Conservation (phyloP, 108 stramenopile genomes). For the Skeletonema grethae region DNA sequence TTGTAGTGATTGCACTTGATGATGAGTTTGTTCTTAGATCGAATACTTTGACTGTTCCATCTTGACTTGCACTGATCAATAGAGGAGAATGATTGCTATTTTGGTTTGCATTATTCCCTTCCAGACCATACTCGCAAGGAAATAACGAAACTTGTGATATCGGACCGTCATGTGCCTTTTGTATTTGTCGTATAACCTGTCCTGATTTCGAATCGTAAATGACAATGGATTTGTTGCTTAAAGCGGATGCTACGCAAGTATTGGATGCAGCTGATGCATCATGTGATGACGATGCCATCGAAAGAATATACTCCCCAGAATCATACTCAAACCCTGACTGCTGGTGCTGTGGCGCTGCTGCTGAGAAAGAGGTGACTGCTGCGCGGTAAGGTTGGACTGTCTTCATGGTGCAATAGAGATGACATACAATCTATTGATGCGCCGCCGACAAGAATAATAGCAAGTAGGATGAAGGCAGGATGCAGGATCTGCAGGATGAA, state of each 20-base stretch:
- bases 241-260: slow-evolving; percentile 31
- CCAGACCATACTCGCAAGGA: slow-evolving; percentile 16
- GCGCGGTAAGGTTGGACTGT: slow-evolving; percentile 32
- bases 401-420: slow-evolving; percentile 16
- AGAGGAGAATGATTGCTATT: slow-evolving; percentile 17
- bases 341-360: slow-evolving; percentile 3
- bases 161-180: slow-evolving; percentile 35
- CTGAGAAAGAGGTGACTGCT: slow-evolving; percentile 44
- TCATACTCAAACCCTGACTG: slow-evolving; percentile 39
- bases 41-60: slow-evolving; percentile 65
- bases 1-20: slow-evolving; percentile 13
- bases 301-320: slow-evolving; percentile 44
- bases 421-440: too few species aligned
- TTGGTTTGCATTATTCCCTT: neutral
- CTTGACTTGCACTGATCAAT: slow-evolving; percentile 56
- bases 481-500: too few species aligned
- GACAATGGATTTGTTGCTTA: slow-evolving; percentile 44
- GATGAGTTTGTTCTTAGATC: slow-evolving; percentile 56
- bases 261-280: slow-evolving; percentile 11
- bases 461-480: neutral
- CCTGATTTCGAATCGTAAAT: slow-evolving; percentile 24
- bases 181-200: slow-evolving; percentile 23
- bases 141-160: slow-evolving; percentile 39
- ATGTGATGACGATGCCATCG: slow-evolving; percentile 17
- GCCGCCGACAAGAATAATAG: neutral